These are phyloP conservation scores for Clathrospora elynae DNA, from an alignment of 2,329 filamentous ascomycete species.

Conservation along the genomic window DNA sequence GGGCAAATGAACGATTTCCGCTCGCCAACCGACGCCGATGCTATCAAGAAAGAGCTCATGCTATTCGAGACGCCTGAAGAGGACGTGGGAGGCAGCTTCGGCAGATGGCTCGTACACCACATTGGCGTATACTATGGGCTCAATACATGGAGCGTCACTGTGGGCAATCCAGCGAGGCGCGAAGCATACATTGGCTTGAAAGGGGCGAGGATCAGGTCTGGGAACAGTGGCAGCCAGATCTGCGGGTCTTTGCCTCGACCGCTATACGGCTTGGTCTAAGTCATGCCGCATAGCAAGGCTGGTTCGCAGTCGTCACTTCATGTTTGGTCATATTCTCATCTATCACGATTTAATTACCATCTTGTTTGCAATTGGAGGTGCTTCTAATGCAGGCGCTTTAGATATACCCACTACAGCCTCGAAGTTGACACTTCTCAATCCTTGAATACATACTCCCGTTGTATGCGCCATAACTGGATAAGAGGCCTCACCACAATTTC, in stretches of 20 bases:
- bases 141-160: conserved; percentile 77
- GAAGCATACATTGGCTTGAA: conserved; percentile 83
- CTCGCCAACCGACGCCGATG: conserved; percentile 56
- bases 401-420: too few relatives aligned
- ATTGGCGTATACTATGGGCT: conserved; percentile 93
- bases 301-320: neutral
- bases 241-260: conserved; percentile 42
- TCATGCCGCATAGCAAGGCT: neutral
- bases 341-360: too few relatives aligned
- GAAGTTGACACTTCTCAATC: too few relatives aligned
- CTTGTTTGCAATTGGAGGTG: too few relatives aligned
- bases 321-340: too few relatives aligned
- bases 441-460: too few relatives aligned
- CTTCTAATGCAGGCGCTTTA: too few relatives aligned
- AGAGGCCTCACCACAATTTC: too few relatives aligned
- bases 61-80: conserved; percentile 80
- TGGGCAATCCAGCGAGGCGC: conserved; percentile 70
- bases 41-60: conserved; percentile 67
- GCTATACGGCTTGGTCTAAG: conserved; percentile 44
- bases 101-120: conserved; percentile 90
- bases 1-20: conserved; percentile 66
- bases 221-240: conserved; percentile 11
- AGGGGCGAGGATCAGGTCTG: conserved; percentile 48
- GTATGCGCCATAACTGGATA: too few relatives aligned
- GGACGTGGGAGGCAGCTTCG: conserved; percentile 79